phyloP scores from a whole-genome alignment of 2,329 filamentous ascomycete genomes.

The Ambrosiella beaveri region DNA sequence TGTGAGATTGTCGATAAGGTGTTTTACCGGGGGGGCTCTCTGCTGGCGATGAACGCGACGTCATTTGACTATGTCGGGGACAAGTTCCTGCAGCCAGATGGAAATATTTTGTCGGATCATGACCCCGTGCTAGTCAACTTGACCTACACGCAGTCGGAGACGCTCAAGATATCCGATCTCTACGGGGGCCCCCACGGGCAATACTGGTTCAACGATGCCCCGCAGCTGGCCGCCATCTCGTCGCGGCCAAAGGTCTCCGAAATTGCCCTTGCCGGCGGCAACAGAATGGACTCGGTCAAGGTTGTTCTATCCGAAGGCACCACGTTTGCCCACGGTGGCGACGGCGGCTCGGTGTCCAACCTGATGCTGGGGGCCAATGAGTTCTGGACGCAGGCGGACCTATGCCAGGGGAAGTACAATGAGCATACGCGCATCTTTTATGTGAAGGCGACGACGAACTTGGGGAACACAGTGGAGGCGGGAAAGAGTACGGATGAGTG shows the following conservation, averaged over 20 bases:
- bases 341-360: slow-evolving; percentile 26
- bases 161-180: slow-evolving; percentile 27
- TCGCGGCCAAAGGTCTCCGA: slow-evolving; percentile 21
- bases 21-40: slow-evolving; percentile 36
- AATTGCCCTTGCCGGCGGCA: slow-evolving; percentile 29
- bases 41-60: slow-evolving; percentile 29
- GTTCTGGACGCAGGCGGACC: slow-evolving; percentile 28
- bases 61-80: slow-evolving; percentile 36
- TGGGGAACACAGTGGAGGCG: slow-evolving; percentile 27
- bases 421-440: slow-evolving; percentile 36
- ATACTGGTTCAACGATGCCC: slow-evolving; percentile 38
- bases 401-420: slow-evolving; percentile 33
- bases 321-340: slow-evolving; percentile 33
- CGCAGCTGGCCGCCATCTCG: slow-evolving; percentile 20
- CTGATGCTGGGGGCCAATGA: slow-evolving; percentile 31
- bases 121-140: slow-evolving; percentile 45
- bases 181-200: slow-evolving; percentile 31
- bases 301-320: slow-evolving; percentile 32
- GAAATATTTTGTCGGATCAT: slow-evolving; percentile 43
- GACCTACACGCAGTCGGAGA: slow-evolving; percentile 23
- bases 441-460: slow-evolving; percentile 33
- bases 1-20: slow-evolving; percentile 55
- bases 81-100: slow-evolving; percentile 39
- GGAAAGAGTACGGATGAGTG: slow-evolving; percentile 32
- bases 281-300: slow-evolving; percentile 33